Base-by-base conservation (phyloP, 257 asterid species). In the Solanum pinnatisectum region DNA sequence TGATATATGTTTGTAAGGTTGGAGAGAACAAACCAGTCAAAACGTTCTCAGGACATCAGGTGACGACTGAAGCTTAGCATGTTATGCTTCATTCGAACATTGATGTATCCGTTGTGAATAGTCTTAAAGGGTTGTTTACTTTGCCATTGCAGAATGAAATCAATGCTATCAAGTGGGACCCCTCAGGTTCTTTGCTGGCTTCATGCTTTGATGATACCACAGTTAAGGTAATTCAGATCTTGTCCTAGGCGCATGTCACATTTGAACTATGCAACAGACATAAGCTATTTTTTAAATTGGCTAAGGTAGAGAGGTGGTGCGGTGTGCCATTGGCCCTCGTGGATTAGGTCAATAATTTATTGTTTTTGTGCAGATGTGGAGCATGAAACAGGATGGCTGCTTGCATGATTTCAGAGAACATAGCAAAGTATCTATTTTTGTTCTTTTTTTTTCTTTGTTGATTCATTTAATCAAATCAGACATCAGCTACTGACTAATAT, bases 161-260 rank as follows among this genome's bases (percentile, higher is more conserved):
- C 87, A 97, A 97, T 92, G 98, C 98, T 88, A 95, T 97, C 93
- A 94, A 95, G 95, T 97, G 99, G 99, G 98, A 96, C 88, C 97
- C 98, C 10, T 83, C 98, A 16, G 97, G 98, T 82, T 67, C 94
- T 56, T 93, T 96, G 85, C 91, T 97, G 90, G 99, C 99, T n/a
- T 97, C 99, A 59, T 96, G 99, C 93, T 96, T 99, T 83, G 99
- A 97, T 85, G 99, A 97, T 93, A 89, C 93, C 89, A 96, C 99
- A 3, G 96, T 98, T 32, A 96, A 97, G 98, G 68, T 60, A 60
- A 22, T 60, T 22, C n/a, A 0, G 1, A 56, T 18, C n/a, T 56
- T 18, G 65, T 56, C 10, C n/a, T 71, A 33, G 25, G 42, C 3
- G 3, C 33, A 65, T 11, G 16, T 65, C 0, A 65, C 33, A 8